Percentiles rank a stretch among this genome's conserved stretches.
Conservation (phyloP, 78 protist species). For the Cyanophora paradoxa region DNA sequence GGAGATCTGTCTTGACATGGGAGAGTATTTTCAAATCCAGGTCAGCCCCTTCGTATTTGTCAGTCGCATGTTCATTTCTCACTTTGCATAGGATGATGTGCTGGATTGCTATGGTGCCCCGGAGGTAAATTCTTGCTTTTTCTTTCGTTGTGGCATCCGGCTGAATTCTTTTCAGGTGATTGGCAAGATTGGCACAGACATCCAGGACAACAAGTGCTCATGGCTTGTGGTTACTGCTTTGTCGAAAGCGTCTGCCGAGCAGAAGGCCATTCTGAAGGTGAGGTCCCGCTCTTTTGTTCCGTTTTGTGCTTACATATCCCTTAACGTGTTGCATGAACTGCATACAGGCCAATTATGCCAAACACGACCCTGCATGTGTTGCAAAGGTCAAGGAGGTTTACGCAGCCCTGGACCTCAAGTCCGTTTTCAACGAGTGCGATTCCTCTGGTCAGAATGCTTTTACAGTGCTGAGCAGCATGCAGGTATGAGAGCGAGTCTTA, state of each 20-base stretch:
- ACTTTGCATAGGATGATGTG: conserved; percentile 74
- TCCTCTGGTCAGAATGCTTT: too few relatives aligned
- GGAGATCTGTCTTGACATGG: conserved; percentile 75
- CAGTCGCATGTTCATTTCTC: neutral
- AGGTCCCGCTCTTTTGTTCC: too few relatives aligned
- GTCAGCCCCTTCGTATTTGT: neutral
- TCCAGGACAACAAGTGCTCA: conserved; percentile 86
- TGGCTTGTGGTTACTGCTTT: conserved; percentile 64
- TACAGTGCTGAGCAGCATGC: too few relatives aligned
- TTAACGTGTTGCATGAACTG: too few relatives aligned
- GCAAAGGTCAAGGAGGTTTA: neutral
- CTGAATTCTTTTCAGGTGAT: too few relatives aligned
- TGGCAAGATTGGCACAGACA: conserved; percentile 94
- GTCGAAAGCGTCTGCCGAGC: neutral
- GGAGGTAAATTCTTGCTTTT: too few relatives aligned
- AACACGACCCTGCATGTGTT: neutral
- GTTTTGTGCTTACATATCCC: too few relatives aligned
- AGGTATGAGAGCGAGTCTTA: too few relatives aligned
- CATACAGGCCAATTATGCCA: neutral
- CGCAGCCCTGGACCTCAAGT: neutral
- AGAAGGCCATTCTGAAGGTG: too few relatives aligned
- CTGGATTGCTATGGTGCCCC: conserved; percentile 90
- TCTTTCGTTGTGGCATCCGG: too few relatives aligned
- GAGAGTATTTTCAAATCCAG: conserved; percentile 85
- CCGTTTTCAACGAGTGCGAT: neutral